phyloP scores from a whole-genome alignment of 495 filamentous ascomycete species.

The Talaromyces proteolyticus region DNA sequence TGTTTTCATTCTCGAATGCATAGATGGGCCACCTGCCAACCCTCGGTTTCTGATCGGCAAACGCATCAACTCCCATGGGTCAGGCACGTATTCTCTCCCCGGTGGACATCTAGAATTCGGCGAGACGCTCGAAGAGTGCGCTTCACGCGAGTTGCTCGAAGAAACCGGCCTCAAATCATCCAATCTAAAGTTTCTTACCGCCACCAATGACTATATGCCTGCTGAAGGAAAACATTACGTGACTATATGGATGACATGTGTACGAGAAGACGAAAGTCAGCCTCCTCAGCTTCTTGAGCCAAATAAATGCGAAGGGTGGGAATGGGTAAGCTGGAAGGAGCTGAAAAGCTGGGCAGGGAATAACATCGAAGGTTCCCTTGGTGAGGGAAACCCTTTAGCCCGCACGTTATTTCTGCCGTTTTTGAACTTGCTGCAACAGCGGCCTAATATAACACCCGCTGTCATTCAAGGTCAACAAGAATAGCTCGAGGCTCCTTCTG shows the following conservation, averaged over 20 bases:
- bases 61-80: conserved; percentile 15
- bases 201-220: conserved; percentile 55
- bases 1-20: conserved; percentile 11
- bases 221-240: conserved; percentile 55
- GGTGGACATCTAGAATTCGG: conserved; percentile 66
- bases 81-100: conserved; percentile 56
- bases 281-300: conserved; percentile 50
- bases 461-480: no score
- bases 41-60: conserved; percentile 15
- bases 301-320: conserved; percentile 60
- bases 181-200: conserved; percentile 40
- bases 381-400: conserved; percentile 16
- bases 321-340: conserved; percentile 51
- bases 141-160: conserved; percentile 58
- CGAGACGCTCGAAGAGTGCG: conserved; percentile 52
- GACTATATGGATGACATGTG: conserved; percentile 53
- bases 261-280: conserved; percentile 27
- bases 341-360: conserved; percentile 16
- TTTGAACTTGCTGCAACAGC: conserved; percentile 42
- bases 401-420: conserved; percentile 51
- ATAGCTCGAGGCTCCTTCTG: no score
- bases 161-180: conserved; percentile 56
- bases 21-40: conserved; percentile 3
- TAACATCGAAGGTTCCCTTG: conserved; percentile 15
- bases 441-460: no score